Percentiles rank a stretch among this genome's conserved stretches.
These are phyloP conservation scores for Ustilago cynodontis DNA, from an alignment of 1,284 basidiomycete genomes.

Conservation along the genomic window DNA sequence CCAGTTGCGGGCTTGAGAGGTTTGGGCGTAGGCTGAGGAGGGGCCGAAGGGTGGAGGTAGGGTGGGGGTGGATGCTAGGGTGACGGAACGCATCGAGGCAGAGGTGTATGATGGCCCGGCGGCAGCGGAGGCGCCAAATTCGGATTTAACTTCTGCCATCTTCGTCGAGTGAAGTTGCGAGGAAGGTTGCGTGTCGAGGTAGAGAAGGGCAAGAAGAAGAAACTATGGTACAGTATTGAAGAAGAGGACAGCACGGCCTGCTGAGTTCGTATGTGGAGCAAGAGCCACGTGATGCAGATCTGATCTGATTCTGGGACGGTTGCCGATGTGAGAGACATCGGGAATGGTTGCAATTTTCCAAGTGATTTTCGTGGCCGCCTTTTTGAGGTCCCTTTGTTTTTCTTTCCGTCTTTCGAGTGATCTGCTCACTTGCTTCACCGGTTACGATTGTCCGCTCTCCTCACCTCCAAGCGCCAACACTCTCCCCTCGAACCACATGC, in stretches of 20 bases:
- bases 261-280: conserved; percentile 4
- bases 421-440: too few relatives aligned
- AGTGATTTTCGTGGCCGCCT: neutral
- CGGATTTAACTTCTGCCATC: conserved; percentile 18
- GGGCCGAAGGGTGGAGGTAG: conserved; percentile 50
- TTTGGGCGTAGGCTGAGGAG: conserved; percentile 51
- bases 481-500: too few relatives aligned
- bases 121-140: neutral
- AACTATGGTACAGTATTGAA: too few relatives aligned
- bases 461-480: too few relatives aligned
- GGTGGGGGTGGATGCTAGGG: conserved; percentile 34
- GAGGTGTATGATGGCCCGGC: conserved; percentile 20
- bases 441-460: too few relatives aligned
- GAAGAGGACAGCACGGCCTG: neutral
- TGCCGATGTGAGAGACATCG: neutral
- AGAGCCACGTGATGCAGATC: neutral
- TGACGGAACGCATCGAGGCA: conserved; percentile 27
- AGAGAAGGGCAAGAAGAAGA: neutral
- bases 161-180: neutral
- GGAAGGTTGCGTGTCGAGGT: neutral
- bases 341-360: neutral
- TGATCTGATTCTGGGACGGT: neutral
- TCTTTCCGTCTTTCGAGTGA: neutral
- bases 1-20: conserved; percentile 66
- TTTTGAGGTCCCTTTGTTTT: neutral